Percentiles rank a stretch among this genome's conserved stretches.
phyloP scores from a whole-genome alignment of 495 filamentous ascomycete species.

The Hypoxylon trugodes region DNA sequence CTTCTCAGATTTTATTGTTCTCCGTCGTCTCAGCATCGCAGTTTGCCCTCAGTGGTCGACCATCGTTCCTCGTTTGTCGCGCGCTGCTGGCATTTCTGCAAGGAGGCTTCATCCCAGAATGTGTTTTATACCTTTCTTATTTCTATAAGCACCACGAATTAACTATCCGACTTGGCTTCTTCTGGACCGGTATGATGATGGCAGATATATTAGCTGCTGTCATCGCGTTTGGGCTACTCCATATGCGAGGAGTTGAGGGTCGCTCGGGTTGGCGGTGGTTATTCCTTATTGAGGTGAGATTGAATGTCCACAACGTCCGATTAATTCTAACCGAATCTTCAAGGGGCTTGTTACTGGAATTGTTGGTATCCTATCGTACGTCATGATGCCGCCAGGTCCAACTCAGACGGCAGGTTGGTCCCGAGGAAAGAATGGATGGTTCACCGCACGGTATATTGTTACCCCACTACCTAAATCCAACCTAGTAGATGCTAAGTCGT shows the following conservation, averaged over 20 bases:
- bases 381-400: constrained; percentile 76
- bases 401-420: constrained; percentile 71
- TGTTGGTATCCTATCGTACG: constrained; percentile 69
- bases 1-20: constrained; percentile 82
- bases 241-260: constrained; percentile 66
- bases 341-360: constrained; percentile 64
- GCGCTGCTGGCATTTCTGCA: constrained; percentile 77
- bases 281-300: constrained; percentile 61
- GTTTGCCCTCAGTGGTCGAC: constrained; percentile 67
- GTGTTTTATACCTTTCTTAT: constrained; percentile 74
- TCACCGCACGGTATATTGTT: constrained; percentile 64
- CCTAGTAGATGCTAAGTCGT: constrained; percentile 11
- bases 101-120: constrained; percentile 71
- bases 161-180: constrained; percentile 56
- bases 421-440: constrained; percentile 75
- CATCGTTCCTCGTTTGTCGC: constrained; percentile 69
- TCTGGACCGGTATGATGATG: constrained; percentile 72
- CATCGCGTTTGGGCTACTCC: constrained; percentile 75
- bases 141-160: constrained; percentile 78
- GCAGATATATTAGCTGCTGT: constrained; percentile 74
- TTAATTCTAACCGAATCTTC: neutral
- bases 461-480: neutral
- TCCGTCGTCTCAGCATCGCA: constrained; percentile 74
- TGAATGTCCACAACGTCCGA: neutral
- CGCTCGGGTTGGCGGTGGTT: constrained; percentile 77